phyloP scores from a whole-genome alignment of 2,329 filamentous ascomycete species.

The Neofusicoccum umdonicola region DNA sequence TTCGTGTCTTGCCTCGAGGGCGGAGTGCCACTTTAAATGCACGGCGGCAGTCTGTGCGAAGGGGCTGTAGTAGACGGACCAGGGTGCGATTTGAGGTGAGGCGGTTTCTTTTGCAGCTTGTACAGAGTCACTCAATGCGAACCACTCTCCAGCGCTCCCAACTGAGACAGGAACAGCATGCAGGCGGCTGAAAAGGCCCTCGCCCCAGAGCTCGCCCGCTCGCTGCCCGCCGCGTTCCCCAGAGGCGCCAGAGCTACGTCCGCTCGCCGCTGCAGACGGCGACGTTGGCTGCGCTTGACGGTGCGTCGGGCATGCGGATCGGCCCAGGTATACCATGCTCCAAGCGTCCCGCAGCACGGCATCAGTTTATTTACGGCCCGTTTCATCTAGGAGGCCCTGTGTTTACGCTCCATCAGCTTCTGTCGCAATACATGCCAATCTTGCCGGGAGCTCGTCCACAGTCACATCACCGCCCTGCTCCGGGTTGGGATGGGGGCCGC shows the following conservation, averaged over 20 bases:
- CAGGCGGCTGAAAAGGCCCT: constrained; percentile 17
- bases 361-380: constrained; percentile 8
- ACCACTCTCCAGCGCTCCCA: constrained; percentile 16
- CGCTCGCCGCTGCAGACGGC: background rate
- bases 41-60: constrained; percentile 18
- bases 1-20: constrained; percentile 16
- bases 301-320: constrained; percentile 4
- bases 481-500: background rate
- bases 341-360: constrained; percentile 5
- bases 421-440: background rate
- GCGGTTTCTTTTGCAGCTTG: constrained; percentile 19
- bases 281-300: constrained; percentile 9
- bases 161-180: constrained; percentile 19
- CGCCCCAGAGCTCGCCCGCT: constrained; percentile 6
- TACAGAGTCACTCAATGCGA: constrained; percentile 19
- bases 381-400: constrained; percentile 10
- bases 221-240: background rate
- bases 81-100: constrained; percentile 13
- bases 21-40: constrained; percentile 19
- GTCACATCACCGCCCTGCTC: constrained; percentile 19
- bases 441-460: background rate
- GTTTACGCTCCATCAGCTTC: constrained; percentile 1
- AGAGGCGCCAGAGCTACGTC: background rate
- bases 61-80: constrained; percentile 15
- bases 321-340: background rate